These are phyloP conservation scores for Agrocybe pediades DNA, from an alignment of 768 basidiomycete species.

Conservation along the genomic window DNA sequence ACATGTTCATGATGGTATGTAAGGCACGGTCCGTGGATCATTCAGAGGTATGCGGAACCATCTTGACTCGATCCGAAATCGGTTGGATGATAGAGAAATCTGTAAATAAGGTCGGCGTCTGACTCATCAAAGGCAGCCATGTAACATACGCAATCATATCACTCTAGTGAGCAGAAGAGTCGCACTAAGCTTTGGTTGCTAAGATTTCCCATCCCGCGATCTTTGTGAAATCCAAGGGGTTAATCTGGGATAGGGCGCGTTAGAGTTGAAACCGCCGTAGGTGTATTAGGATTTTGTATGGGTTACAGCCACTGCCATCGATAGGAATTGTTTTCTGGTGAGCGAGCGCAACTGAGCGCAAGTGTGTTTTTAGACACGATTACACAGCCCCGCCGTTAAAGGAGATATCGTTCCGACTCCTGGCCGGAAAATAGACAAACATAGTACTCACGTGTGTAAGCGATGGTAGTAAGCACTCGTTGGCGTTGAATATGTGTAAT, in stretches of 20 bases:
- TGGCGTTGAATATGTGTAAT: too few relatives aligned
- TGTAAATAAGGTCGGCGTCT: slow-evolving; percentile 22
- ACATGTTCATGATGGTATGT: slow-evolving; percentile 28
- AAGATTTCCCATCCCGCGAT: not conserved
- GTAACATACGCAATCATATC: slow-evolving; percentile 5
- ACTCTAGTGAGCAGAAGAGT: not conserved
- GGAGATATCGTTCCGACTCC: not conserved
- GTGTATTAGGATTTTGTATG: slow-evolving; percentile 1
- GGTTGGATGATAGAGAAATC: slow-evolving; percentile 12
- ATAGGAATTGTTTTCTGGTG: not conserved
- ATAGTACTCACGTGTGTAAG: not conserved
- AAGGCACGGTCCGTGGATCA: slow-evolving; percentile 38
- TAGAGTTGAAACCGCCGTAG: slow-evolving; percentile 18
- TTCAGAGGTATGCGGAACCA: slow-evolving; percentile 33
- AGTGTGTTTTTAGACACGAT: too few relatives aligned
- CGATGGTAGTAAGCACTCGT: too few relatives aligned
- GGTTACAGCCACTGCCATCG: not conserved
- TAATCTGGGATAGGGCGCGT: slow-evolving; percentile 9
- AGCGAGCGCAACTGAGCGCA: not conserved
- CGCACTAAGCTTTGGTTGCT: slow-evolving; percentile 6
- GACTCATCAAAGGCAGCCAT: slow-evolving; percentile 29
- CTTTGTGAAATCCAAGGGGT: slow-evolving; percentile 10
- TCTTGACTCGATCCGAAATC: slow-evolving; percentile 35
- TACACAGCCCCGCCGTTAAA: not conserved
- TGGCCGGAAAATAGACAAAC: not conserved